Conservation (phyloP, 139 green algal species). For the Chlamydomonas eustigma region DNA sequence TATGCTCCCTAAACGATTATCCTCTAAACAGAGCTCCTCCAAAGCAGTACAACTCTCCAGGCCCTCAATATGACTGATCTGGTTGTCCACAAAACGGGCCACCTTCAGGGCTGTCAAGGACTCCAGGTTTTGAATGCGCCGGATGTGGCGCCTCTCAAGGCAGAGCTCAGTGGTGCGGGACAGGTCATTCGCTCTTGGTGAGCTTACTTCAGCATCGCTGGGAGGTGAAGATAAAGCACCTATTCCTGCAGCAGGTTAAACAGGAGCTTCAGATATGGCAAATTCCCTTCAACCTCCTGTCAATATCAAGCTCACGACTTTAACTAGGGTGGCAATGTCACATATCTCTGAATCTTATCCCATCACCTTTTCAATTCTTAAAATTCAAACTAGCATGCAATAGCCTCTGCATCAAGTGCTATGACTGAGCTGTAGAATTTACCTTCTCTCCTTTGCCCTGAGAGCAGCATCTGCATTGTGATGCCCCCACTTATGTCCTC, state of each 20-base stretch:
- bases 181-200: too few relatives aligned
- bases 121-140: slow-evolving; percentile 44
- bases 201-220: too few relatives aligned
- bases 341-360: background rate
- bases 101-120: slow-evolving; percentile 27
- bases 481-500: slow-evolving; percentile 29
- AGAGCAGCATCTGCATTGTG: slow-evolving; percentile 29
- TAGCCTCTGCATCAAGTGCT: too few relatives aligned
- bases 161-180: slow-evolving; percentile 36
- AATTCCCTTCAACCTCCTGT: too few relatives aligned
- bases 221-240: too few relatives aligned
- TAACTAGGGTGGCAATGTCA: too few relatives aligned
- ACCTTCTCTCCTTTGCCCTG: background rate
- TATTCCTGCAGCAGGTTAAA: too few relatives aligned
- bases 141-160: slow-evolving; percentile 42
- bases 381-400: too few relatives aligned
- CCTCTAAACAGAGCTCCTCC: slow-evolving; percentile 63
- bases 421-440: too few relatives aligned
- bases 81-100: slow-evolving; percentile 36
- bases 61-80: slow-evolving; percentile 40
- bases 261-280: too few relatives aligned
- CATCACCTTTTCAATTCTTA: too few relatives aligned
- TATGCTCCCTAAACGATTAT: slow-evolving; percentile 39
- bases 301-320: too few relatives aligned
- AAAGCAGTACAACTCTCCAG: slow-evolving; percentile 44